Base-by-base conservation (phyloP, 164 flowering plant genomes). In the Magnolia sinica region DNA sequence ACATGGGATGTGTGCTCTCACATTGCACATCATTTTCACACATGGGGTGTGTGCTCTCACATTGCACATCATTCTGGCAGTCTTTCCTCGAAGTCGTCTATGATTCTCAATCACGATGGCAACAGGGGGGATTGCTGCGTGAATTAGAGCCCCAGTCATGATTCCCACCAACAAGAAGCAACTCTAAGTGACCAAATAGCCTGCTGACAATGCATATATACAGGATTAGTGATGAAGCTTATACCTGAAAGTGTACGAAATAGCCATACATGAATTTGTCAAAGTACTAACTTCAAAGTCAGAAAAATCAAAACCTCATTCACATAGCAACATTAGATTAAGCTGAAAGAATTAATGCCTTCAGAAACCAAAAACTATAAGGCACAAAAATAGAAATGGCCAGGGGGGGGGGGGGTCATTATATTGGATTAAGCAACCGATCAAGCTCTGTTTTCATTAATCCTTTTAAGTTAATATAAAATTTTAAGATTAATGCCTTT, bases 61-160 rank as follows among this genome's bases (percentile, higher is more conserved):
- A 50, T 79, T 81, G 58, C 71, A 79, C 82, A 85, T 82, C 92
- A 89, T 91, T 72, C 73, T 88, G 19, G 81, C 75, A 19, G 82
- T 9, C 79, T 82, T 89, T 76, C 76, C 90, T 71, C 77, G 84
- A 45, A 75, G 49, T 66, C 80, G 83, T 14, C 84, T 81, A 84
- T 76, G 76, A 71, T 75, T 86, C 67, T 61, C 76, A 58, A 81
- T 77, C 65, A 83, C 74, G 67, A 82, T 79, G 19, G 85, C 64
- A 37, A 85, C 82, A 71, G 91, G 81, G 68, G 86, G 65, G 71
- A 80, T 84, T 50, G 90, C 79, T 8, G 92, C 85, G 66, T 91
- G 97, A 81, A 87, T 78, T 58, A 93, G 76, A 80, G 88, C 85
- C 80, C 87, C 78, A 52, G 91, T 92, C 98, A 95, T 92, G 79